A percentile compares a stretch with the other conserved stretches of the same genome.
These are phyloP conservation scores for Tetrahymena malaccensis DNA, from an alignment of 73 alveolate genomes.

Conservation along the genomic window DNA sequence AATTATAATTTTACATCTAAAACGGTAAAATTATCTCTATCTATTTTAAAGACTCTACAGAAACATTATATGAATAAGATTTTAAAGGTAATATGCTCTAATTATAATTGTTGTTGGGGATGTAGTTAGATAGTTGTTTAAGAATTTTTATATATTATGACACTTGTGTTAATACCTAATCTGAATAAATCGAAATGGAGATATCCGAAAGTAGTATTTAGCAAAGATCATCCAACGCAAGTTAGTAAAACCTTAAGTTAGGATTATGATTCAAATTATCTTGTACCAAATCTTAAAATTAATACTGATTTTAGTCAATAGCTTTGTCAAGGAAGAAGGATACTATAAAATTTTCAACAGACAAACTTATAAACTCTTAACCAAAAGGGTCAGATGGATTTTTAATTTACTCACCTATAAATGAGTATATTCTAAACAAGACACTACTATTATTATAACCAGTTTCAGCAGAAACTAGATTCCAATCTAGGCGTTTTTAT, in stretches of 20 bases:
- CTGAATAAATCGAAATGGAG: not conserved
- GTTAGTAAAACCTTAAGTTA: not conserved
- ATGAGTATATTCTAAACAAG: not conserved
- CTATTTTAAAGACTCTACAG: not conserved
- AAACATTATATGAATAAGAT: not conserved
- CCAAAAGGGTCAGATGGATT: not conserved
- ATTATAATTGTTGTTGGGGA: not conserved
- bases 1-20: not conserved
- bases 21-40: not conserved
- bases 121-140: not conserved
- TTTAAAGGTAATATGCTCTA: not conserved
- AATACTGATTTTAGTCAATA: not conserved
- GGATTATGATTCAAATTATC: not conserved
- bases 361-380: not conserved
- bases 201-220: not conserved
- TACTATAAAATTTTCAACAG: not conserved
- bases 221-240: not conserved
- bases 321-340: not conserved
- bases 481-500: not conserved
- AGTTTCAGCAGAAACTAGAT: not conserved
- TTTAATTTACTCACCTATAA: not conserved
- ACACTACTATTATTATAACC: not conserved
- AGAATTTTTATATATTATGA: not conserved
- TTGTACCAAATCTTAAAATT: not conserved
- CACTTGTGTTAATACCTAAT: not conserved